phyloP scores from a whole-genome alignment of 2,329 filamentous ascomycete genomes.

The Talaromyces sp. region DNA sequence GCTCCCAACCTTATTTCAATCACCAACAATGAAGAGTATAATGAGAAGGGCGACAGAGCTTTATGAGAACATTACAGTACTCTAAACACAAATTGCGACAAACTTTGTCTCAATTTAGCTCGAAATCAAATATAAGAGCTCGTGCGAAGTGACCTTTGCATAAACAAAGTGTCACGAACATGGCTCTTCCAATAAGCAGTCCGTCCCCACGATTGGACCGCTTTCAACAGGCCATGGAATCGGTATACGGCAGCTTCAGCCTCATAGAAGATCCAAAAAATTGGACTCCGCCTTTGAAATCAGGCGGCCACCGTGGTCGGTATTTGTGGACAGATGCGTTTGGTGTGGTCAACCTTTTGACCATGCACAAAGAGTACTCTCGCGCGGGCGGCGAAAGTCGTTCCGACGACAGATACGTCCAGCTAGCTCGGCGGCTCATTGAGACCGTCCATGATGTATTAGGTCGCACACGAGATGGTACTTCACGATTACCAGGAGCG shows the following conservation, averaged over 20 bases:
- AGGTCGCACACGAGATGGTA: conserved; percentile 55
- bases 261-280: conserved; percentile 30
- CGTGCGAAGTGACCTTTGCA: too few relatives aligned
- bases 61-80: neutral
- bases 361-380: conserved; percentile 49
- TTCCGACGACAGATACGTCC: conserved; percentile 48
- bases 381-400: conserved; percentile 11
- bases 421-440: conserved; percentile 53
- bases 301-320: conserved; percentile 59
- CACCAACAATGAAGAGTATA: neutral
- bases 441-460: conserved; percentile 57
- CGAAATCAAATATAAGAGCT: too few relatives aligned
- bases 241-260: conserved; percentile 43
- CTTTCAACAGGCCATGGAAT: conserved; percentile 43
- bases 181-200: conserved; percentile 23
- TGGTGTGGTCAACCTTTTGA: conserved; percentile 62
- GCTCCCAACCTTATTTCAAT: neutral
- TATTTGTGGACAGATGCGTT: conserved; percentile 66
- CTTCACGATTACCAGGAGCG: conserved; percentile 52
- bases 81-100: neutral
- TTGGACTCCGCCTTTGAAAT: conserved; percentile 55
- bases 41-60: neutral
- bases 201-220: conserved; percentile 29
- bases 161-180: conserved; percentile 1
- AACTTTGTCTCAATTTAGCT: too few relatives aligned